Evolutionary conservation across 1,139 yeast genomes (phyloP).

Genomic region (Neolecta irregularis): DNA sequence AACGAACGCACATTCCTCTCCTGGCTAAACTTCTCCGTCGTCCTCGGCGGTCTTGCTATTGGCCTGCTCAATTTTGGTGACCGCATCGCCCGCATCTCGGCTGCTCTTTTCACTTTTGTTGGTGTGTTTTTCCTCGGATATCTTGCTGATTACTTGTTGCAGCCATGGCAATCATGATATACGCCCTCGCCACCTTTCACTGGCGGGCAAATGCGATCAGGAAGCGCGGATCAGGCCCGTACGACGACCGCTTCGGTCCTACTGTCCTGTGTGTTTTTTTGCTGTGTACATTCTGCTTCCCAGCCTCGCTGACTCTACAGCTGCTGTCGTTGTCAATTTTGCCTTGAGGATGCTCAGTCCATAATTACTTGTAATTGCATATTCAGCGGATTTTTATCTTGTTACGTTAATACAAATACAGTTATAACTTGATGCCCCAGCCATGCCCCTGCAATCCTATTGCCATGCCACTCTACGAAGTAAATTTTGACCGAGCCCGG

Average conservation of each 20-base stretch:
- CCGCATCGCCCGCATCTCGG: slow-evolving; percentile 76
- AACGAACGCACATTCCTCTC: slow-evolving; percentile 84
- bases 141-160: no score
- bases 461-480: no score
- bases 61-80: slow-evolving; percentile 95
- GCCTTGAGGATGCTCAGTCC: slow-evolving; percentile 23
- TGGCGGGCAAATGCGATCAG: slow-evolving; percentile 99
- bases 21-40: slow-evolving; percentile 96
- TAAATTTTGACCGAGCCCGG: slow-evolving; percentile 50
- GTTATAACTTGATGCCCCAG: no score
- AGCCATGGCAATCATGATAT: slow-evolving; percentile 97
- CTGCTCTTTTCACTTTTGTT: slow-evolving; percentile 75
- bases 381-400: no score
- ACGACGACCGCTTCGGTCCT: slow-evolving; percentile 96
- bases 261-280: slow-evolving; percentile 94
- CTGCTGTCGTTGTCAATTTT: slow-evolving; percentile 16
- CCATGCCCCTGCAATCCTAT: no score
- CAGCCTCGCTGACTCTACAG: slow-evolving; percentile 12
- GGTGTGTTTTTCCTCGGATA: no score
- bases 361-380: no score
- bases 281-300: slow-evolving; percentile 23
- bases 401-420: no score
- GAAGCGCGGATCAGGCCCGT: slow-evolving; percentile 93
- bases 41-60: slow-evolving; percentile 89
- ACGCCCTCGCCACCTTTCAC: slow-evolving; percentile 88